Base-by-base conservation (phyloP, 371 early-diverging fungal genomes). In the Dichotomocladium elegans region DNA sequence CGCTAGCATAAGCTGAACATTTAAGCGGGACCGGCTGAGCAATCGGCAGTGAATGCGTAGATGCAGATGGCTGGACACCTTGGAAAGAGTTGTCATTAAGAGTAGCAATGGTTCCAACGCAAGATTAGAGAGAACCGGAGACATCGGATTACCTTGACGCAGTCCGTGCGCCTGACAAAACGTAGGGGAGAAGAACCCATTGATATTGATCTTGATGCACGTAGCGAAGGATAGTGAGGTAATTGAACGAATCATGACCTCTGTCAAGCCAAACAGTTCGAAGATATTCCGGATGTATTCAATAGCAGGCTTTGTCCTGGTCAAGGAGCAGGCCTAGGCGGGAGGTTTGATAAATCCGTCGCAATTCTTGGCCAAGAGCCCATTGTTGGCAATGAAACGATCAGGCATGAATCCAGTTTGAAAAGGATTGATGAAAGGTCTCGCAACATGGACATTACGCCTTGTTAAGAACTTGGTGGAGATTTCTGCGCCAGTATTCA, bases 121-220 rank as follows among this genome's bases (percentile, higher is more conserved):
- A 2, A 69, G 41, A 29, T 62, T 69, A 44, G 64, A 69, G 6
- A 68, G 50, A 1, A 57, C 21, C 0, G 63, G 64, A 0, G 57
- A 54, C n/a, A 69, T 44, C 1, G 63, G 69, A 21, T 64, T 61
- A 0, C 60, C 61, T 51, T 69, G 63, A 1, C 53, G 51, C 2
- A 69, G 42, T 3, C 65, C 70, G 27, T 61, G 47, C 9, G 21
- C 15, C 30, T 65, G 66, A 3, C 9, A 1, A 19, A 62, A 35
- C 37, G 58, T 22, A 11, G 27, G 6, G 10, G 52, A 48, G 1
- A 65, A 19, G 14, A 42, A 28, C 15, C 61, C 64, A 30, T 65
- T 70, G 48, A 61, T 35, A n/a, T 58, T 51, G 34, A 63, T 24
- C 14, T 4, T 22, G 11, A 65, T 43, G 2, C 30, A 9, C 1